Percentiles rank a stretch among this genome's conserved stretches.
Evolutionary conservation across 352 stramenopile species (phyloP).

Genomic region (Globisporangium iwayamae): DNA sequence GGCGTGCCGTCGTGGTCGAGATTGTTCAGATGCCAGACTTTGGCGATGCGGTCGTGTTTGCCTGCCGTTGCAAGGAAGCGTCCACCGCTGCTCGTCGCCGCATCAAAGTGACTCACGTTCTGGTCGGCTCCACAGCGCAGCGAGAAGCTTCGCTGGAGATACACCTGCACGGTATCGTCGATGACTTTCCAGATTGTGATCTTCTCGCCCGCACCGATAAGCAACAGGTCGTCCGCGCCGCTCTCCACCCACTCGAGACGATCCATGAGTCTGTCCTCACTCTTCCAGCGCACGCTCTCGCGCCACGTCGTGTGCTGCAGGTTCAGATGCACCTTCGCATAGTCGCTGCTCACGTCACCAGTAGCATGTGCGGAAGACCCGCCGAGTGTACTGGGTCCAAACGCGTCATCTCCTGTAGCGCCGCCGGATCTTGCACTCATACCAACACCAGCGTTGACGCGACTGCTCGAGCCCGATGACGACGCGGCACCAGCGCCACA

Average conservation of each 20-base stretch:
- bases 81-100: slow-evolving; percentile 36
- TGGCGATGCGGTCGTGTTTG: slow-evolving; percentile 63
- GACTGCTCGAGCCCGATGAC: background rate
- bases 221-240: slow-evolving; percentile 62
- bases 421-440: background rate
- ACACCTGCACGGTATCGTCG: slow-evolving; percentile 73
- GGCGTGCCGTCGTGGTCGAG: slow-evolving; percentile 50
- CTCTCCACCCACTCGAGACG: slow-evolving; percentile 75
- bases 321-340: slow-evolving; percentile 68
- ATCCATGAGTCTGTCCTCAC: slow-evolving; percentile 54
- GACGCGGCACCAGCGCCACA: background rate
- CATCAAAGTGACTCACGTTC: slow-evolving; percentile 52
- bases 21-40: slow-evolving; percentile 61
- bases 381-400: background rate
- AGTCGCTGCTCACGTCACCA: slow-evolving; percentile 31
- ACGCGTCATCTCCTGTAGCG: slow-evolving; percentile 3
- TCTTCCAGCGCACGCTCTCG: slow-evolving; percentile 69
- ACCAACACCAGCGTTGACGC: slow-evolving; percentile 9
- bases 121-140: slow-evolving; percentile 21
- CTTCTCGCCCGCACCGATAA: slow-evolving; percentile 63
- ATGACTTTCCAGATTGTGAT: slow-evolving; percentile 82
- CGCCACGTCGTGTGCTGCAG: slow-evolving; percentile 62
- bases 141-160: slow-evolving; percentile 67
- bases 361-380: background rate
- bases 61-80: slow-evolving; percentile 59